Percentiles rank a stretch among this genome's conserved stretches.
Conservation (phyloP, 2,329 filamentous ascomycete genomes). For the Beauveria scarabaeidicola region DNA sequence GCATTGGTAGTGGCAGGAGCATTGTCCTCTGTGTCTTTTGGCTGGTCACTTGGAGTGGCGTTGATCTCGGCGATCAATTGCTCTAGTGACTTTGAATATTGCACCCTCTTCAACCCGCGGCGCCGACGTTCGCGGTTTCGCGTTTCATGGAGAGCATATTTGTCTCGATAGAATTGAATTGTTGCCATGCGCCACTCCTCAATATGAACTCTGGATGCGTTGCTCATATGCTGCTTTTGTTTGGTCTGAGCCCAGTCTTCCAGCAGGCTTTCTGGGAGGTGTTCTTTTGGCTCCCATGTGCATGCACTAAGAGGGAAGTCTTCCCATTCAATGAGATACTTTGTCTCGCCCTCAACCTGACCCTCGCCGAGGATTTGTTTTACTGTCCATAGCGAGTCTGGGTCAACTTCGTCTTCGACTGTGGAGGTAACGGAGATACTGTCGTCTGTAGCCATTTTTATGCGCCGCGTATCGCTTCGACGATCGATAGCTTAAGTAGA, state of each 20-base stretch:
- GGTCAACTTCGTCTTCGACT: constrained; percentile 23
- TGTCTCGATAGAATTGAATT: constrained; percentile 19
- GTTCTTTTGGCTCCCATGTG: constrained; percentile 42
- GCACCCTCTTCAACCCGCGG: constrained; percentile 25
- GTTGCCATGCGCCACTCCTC: constrained; percentile 28
- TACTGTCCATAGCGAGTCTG: constrained; percentile 40
- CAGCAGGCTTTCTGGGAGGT: constrained; percentile 32
- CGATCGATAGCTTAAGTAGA: background rate
- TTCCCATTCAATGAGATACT: constrained; percentile 31
- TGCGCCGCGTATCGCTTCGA: background rate
- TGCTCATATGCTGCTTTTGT: constrained; percentile 24
- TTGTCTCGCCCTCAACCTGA: constrained; percentile 16
- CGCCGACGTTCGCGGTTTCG: constrained; percentile 36
- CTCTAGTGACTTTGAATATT: constrained; percentile 15
- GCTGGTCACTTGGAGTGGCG: constrained; percentile 10
- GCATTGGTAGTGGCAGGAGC: background rate
- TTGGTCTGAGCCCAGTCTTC: constrained; percentile 36
- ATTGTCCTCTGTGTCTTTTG: background rate
- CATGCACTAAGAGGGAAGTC: constrained; percentile 25
- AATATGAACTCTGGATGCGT: constrained; percentile 29
- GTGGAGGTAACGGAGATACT: constrained; percentile 27
- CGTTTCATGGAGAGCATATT: constrained; percentile 29
- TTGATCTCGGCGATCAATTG: constrained; percentile 17
- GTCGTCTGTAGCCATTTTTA: constrained; percentile 16
- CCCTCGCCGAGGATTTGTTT: constrained; percentile 43